These are phyloP conservation scores for Aureoboletus auriporus DNA, from an alignment of 768 basidiomycete species.

Conservation along the genomic window DNA sequence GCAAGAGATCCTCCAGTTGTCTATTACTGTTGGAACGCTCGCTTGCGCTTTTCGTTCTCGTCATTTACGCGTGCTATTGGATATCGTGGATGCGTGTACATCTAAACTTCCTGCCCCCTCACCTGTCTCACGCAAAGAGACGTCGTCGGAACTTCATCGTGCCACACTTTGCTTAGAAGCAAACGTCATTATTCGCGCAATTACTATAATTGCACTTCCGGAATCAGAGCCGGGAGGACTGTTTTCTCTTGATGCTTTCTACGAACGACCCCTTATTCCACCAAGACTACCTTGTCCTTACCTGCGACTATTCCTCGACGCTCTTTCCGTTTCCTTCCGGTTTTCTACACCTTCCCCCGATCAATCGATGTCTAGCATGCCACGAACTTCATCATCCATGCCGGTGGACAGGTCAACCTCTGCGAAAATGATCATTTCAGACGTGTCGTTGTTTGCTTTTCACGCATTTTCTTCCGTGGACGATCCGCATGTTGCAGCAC, in stretches of 20 bases:
- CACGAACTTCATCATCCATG: constrained; percentile 1
- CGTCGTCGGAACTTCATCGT: constrained; percentile 14
- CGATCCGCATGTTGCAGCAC: constrained; percentile 41
- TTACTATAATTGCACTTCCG: constrained; percentile 47
- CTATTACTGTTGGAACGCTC: constrained; percentile 46
- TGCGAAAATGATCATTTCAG: constrained; percentile 30
- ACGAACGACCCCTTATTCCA: constrained; percentile 56
- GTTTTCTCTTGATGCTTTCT: constrained; percentile 38
- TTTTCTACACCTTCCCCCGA: constrained; percentile 6
- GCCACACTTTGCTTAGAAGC: constrained; percentile 32
- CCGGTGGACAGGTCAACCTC: constrained; percentile 4
- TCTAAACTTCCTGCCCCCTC: constrained; percentile 18
- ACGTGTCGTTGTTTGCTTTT: constrained; percentile 59
- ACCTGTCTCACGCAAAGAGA: constrained; percentile 9
- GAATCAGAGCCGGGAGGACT: constrained; percentile 9
- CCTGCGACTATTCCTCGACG: constrained; percentile 50
- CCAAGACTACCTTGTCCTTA: constrained; percentile 48
- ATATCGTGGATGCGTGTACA: constrained; percentile 34
- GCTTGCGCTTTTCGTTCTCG: constrained; percentile 53
- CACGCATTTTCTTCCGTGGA: constrained; percentile 19
- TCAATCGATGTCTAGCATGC: not conserved
- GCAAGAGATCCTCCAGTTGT: constrained; percentile 36
- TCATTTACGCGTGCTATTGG: constrained; percentile 50
- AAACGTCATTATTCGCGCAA: constrained; percentile 36
- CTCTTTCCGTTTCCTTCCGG: constrained; percentile 17